Conservation (phyloP, 768 basidiomycete species). For the Antrodiella citrinella region DNA sequence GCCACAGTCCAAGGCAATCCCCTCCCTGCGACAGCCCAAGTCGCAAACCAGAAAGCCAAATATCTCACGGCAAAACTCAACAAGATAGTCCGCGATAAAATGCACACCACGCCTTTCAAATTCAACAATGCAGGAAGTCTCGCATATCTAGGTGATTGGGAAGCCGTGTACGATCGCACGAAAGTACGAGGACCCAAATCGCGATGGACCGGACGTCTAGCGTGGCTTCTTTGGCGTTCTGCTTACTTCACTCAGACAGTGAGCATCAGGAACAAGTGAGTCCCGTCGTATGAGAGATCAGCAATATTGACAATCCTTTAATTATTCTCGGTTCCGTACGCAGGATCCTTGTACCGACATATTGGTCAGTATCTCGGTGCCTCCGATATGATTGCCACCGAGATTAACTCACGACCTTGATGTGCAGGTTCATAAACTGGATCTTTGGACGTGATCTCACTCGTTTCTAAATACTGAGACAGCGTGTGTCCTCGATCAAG, state of each 20-base stretch:
- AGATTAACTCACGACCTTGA: neutral
- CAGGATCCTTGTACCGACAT: constrained; percentile 60
- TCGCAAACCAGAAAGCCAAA: constrained; percentile 70
- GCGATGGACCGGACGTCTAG: constrained; percentile 58
- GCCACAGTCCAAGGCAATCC: constrained; percentile 46
- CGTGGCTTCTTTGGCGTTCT: constrained; percentile 76
- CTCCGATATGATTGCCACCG: neutral
- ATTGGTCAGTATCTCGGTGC: constrained; percentile 38
- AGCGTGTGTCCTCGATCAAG: neutral
- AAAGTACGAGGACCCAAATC: constrained; percentile 31
- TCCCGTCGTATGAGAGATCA: constrained; percentile 8
- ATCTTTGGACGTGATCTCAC: constrained; percentile 71
- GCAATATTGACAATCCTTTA: constrained; percentile 1
- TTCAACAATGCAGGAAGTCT: constrained; percentile 70
- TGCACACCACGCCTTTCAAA: constrained; percentile 45
- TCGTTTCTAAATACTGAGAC: constrained; percentile 39
- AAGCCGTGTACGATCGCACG: constrained; percentile 69
- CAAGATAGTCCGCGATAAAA: constrained; percentile 41
- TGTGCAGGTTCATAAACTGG: constrained; percentile 68
- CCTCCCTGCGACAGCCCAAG: constrained; percentile 84
- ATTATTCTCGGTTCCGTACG: constrained; percentile 8
- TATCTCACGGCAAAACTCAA: constrained; percentile 65
- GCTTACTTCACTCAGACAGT: constrained; percentile 77
- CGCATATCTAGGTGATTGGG: constrained; percentile 79
- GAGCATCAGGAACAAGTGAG: constrained; percentile 62